Conservation (phyloP, 306 rosid genomes). For the Astragalus glycyphyllos region DNA sequence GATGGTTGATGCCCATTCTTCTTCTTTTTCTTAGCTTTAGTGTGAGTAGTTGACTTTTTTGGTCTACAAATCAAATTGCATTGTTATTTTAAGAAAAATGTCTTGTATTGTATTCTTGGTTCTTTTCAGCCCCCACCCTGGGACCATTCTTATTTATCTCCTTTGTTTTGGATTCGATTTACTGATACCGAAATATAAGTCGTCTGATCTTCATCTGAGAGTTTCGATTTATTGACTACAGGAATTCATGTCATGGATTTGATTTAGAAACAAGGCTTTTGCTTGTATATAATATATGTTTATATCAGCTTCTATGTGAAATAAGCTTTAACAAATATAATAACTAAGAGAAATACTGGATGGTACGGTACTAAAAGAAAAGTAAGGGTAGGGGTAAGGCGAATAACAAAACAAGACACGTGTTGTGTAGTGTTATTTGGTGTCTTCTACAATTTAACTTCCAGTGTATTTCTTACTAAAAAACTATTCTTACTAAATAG, state of each 20-base stretch:
- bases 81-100: slow-evolving; percentile 14
- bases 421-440: too few species aligned
- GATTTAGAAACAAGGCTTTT: neutral
- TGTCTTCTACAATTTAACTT: too few species aligned
- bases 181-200: too few species aligned
- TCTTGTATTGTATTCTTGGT: slow-evolving; percentile 12
- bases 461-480: too few species aligned
- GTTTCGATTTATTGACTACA: too few species aligned
- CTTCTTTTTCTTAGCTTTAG: slow-evolving; percentile 28
- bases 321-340: too few species aligned
- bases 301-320: neutral
- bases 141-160: neutral
- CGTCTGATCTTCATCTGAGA: too few species aligned
- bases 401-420: too few species aligned
- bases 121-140: neutral
- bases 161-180: neutral
- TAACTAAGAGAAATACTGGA: too few species aligned
- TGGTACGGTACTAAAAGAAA: too few species aligned
- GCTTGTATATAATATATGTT: neutral
- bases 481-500: too few species aligned
- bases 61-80: slow-evolving; percentile 25
- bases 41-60: slow-evolving; percentile 24
- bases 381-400: too few species aligned
- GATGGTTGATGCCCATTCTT: slow-evolving; percentile 32
- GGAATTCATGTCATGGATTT: neutral